Base-by-base conservation (phyloP, 108 stramenopile genomes). In the Licmophora abbreviata region DNA sequence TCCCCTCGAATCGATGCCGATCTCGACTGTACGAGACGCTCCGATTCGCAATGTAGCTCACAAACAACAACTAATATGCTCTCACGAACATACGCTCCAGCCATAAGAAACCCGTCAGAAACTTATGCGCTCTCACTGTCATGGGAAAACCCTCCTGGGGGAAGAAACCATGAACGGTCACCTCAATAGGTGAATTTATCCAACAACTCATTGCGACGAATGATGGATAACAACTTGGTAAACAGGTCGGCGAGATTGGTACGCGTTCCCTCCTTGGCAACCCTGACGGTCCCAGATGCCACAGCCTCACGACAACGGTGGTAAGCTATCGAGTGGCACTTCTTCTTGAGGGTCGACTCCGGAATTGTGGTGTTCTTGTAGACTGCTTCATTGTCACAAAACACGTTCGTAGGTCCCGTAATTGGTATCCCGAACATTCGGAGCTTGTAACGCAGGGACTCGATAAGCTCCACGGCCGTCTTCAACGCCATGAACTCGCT, bases 391-490 rank as follows among this genome's bases (percentile, higher is more conserved):
- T 74, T 74, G 45, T 75, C 73, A 47, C 73, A 69, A 10, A 41
- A 75, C 4, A 75, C 41, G 18, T 52, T 54, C 1, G 64, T 51
- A 18, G 63, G 63, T 36, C 76, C 76, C 18, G 29, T 18, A 18
- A 77, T 40, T 2, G 66, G 70, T 2, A 71, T 58, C 15, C 76
- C 76, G 45, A 77, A 68, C 71, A 66, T 66, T 12, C 68, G 58
- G 11, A 77, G 42, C 38, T 77, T 77, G 48, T 72, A 69, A n/a
- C 76, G 8, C 21, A 73, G 27, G 3, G 48, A 54, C 3, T 44
- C 35, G 10, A 68, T 44, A 7, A 61, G 31, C 15, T 77, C 70
- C 0, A 29, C 36, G 11, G 37, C 62, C 17, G 58, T 49, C 22
- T 44, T 29, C 66, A 79, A 51, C 17, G 68, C 66, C 4, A 61